Base-by-base conservation (phyloP, 129 eudicot genomes). In the Flaveria brownii region DNA sequence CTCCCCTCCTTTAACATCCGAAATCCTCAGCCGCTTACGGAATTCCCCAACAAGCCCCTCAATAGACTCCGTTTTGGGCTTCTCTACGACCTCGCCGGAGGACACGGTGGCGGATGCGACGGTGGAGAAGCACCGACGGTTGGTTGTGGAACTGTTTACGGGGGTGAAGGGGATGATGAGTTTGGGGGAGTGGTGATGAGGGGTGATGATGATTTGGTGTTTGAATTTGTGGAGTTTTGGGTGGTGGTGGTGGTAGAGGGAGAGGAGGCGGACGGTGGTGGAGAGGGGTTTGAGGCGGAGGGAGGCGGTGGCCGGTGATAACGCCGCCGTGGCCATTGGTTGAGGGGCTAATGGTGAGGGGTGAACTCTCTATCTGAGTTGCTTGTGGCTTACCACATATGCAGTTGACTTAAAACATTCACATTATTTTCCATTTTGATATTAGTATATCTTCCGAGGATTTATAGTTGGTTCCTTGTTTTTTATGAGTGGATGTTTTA, bases 1-100 rank as follows among this genome's bases (percentile, higher is more conserved):
- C 59, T 83, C 83, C 6, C 96, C 96, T 11, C 93, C 93, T 75
- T 89, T 94, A 9, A 94, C 82, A 75, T 94, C 98, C 25, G 71
- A 86, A 82, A 94, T 81, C 62, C 85, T 87, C 76, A 87, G 47
- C 62, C 90, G 81, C 71, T 84, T 87, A 30, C 89, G 83, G 33
- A 94, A 94, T 30, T 87, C 88, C 22, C 91, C 85, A 11, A 90
- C 90, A 75, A 76, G 78, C 22, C 47, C 84, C 50, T 80, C 76
- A 13, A 23, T 64, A 28, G 74, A 72, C 69, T 68, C 82, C 7
- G 80, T 71, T 66, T 77, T 79, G 10, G 83, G 41, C 77, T 74
- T 83, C 80, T 80, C 79, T 2, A 36, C 70, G 25, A 79, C 78
- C 56, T 83, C 91, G 9, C 81, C 92, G 59, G 90, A 64, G 1